Conservation (phyloP, 2,329 filamentous ascomycete species). For the Apiospora rasikravindrae region DNA sequence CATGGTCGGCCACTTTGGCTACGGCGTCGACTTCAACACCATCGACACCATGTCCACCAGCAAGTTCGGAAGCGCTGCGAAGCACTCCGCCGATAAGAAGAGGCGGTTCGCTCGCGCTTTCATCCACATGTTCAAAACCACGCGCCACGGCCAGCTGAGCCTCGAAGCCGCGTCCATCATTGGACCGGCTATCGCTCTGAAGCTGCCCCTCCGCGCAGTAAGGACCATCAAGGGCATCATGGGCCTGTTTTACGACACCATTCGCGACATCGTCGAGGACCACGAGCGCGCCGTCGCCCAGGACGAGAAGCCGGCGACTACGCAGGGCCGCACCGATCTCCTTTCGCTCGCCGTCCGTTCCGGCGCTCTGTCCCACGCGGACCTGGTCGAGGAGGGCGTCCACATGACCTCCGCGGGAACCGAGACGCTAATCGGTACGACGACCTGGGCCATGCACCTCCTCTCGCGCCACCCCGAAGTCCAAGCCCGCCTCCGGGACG, state of each 20-base stretch:
- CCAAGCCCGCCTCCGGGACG: slow-evolving; percentile 44
- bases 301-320: slow-evolving; percentile 35
- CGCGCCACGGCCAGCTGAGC: slow-evolving; percentile 44
- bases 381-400: slow-evolving; percentile 46
- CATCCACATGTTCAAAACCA: slow-evolving; percentile 57
- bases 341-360: slow-evolving; percentile 43
- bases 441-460: slow-evolving; percentile 48
- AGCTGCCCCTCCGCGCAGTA: slow-evolving; percentile 74
- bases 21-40: slow-evolving; percentile 73
- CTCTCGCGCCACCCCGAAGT: slow-evolving; percentile 42
- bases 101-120: slow-evolving; percentile 66
- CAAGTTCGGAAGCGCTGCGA: neutral
- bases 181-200: slow-evolving; percentile 63
- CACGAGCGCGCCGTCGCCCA: slow-evolving; percentile 56
- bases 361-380: slow-evolving; percentile 44
- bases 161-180: slow-evolving; percentile 65
- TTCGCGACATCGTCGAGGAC: slow-evolving; percentile 76
- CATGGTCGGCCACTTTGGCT: slow-evolving; percentile 74
- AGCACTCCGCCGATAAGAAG: slow-evolving; percentile 52
- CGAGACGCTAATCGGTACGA: slow-evolving; percentile 48
- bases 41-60: slow-evolving; percentile 41
- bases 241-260: slow-evolving; percentile 66
- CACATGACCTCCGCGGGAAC: slow-evolving; percentile 51
- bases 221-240: slow-evolving; percentile 62
- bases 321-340: slow-evolving; percentile 38